A percentile compares a stretch with the other conserved stretches of the same genome.
Conservation (phyloP, 441 rosid genomes). For the Pelargonium cotyledonis region DNA sequence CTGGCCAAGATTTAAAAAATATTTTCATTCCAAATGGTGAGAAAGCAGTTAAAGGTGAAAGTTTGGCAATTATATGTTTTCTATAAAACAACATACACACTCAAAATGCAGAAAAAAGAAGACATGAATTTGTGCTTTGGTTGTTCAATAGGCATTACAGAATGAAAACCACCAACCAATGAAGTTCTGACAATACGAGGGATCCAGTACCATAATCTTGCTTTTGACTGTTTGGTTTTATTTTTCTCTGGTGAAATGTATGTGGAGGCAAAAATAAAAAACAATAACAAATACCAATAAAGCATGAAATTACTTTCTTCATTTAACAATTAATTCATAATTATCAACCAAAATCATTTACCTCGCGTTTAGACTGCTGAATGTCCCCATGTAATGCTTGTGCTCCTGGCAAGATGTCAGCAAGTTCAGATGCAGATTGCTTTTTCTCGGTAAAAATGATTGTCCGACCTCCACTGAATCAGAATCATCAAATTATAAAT, state of each 20-base stretch:
- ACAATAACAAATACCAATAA: background rate
- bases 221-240: background rate
- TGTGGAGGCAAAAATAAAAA: background rate
- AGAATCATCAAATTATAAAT: slow-evolving; percentile 6
- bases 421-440: slow-evolving; percentile 80
- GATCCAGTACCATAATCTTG: background rate
- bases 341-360: slow-evolving; percentile 17
- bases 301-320: background rate
- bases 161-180: background rate
- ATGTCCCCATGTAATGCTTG: slow-evolving; percentile 90
- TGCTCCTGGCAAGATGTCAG: slow-evolving; percentile 75
- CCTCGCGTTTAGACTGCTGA: slow-evolving; percentile 90
- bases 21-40: background rate
- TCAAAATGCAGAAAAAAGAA: background rate
- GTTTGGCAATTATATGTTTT: background rate
- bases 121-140: background rate
- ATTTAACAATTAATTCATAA: background rate
- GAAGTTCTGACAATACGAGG: background rate
- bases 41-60: background rate
- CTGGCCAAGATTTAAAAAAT: background rate
- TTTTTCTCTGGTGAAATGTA: background rate
- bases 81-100: background rate
- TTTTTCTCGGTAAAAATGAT: slow-evolving; percentile 86
- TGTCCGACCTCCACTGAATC: slow-evolving; percentile 78
- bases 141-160: background rate